phyloP scores from a whole-genome alignment of 176 grass and related monocot species.

The Metroxylon sagu region DNA sequence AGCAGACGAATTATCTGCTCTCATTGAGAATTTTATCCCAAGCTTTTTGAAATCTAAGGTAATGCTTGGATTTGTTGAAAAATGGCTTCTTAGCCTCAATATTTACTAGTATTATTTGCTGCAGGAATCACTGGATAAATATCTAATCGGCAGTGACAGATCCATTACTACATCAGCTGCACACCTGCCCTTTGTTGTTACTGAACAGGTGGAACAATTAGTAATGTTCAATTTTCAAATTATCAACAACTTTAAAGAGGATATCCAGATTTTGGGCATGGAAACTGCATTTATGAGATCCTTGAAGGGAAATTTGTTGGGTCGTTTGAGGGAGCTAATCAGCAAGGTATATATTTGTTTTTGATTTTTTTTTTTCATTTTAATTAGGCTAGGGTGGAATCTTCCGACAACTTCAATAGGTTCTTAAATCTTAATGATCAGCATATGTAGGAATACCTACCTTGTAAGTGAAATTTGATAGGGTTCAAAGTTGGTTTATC shows the following conservation, averaged over 20 bases:
- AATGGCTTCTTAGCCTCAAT: background rate
- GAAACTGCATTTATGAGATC: slow-evolving; percentile 45
- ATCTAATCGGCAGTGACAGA: slow-evolving; percentile 42
- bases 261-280: slow-evolving; percentile 23
- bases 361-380: slow-evolving; percentile 1
- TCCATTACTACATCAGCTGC: slow-evolving; percentile 22
- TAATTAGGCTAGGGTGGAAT: background rate
- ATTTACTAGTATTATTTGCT: slow-evolving; percentile 15
- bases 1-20: slow-evolving; percentile 28
- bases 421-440: too few relatives aligned
- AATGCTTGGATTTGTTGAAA: slow-evolving; percentile 10
- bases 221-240: slow-evolving; percentile 46
- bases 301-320: slow-evolving; percentile 41
- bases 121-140: slow-evolving; percentile 62
- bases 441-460: too few relatives aligned
- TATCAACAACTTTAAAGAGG: slow-evolving; percentile 42
- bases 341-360: slow-evolving; percentile 41
- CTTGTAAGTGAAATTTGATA: too few relatives aligned
- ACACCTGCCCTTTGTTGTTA: slow-evolving; percentile 39
- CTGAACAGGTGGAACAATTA: slow-evolving; percentile 56
- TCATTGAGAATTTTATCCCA: slow-evolving; percentile 48
- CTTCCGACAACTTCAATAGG: too few relatives aligned
- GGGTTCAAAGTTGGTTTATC: too few relatives aligned
- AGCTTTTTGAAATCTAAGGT: slow-evolving; percentile 82
- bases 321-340: slow-evolving; percentile 58